A percentile compares a stretch with the other conserved stretches of the same genome.
Conservation (phyloP, 805 yeast genomes). For the Candida ficus region DNA sequence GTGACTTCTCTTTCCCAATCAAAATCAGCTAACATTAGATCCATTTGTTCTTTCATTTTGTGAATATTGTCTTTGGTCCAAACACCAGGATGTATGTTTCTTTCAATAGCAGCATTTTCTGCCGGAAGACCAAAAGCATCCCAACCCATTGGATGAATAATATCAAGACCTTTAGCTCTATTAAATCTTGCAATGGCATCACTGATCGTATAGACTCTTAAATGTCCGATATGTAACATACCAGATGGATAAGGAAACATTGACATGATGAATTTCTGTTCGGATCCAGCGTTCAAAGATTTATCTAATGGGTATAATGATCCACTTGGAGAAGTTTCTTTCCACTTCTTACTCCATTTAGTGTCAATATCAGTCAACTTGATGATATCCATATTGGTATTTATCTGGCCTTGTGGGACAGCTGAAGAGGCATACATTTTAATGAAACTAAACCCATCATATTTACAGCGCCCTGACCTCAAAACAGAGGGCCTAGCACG, state of each 20-base stretch:
- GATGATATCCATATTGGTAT: background rate
- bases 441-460: too few relatives aligned
- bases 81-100: slow-evolving; percentile 66
- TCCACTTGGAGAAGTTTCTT: slow-evolving; percentile 27
- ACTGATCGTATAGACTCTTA: slow-evolving; percentile 86
- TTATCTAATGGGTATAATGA: slow-evolving; percentile 33
- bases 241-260: slow-evolving; percentile 99
- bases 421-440: too few relatives aligned
- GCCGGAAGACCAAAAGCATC: slow-evolving; percentile 99
- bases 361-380: slow-evolving; percentile 28
- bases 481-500: too few relatives aligned
- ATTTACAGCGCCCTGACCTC: too few relatives aligned
- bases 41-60: slow-evolving; percentile 83
- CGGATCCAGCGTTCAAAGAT: slow-evolving; percentile 13
- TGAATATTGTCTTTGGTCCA: slow-evolving; percentile 85
- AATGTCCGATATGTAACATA: slow-evolving; percentile 85
- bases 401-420: too few relatives aligned
- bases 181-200: slow-evolving; percentile 79
- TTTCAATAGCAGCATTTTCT: slow-evolving; percentile 93
- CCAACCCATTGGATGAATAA: slow-evolving; percentile 98
- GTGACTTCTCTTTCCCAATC: slow-evolving; percentile 92
- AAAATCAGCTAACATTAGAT: slow-evolving; percentile 72
- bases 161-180: slow-evolving; percentile 68
- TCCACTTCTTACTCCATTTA: slow-evolving; percentile 54
- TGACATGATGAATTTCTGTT: slow-evolving; percentile 59